Evolutionary conservation across 257 asterid genomes (phyloP).

Genomic region (Thymus mandschuricus): DNA sequence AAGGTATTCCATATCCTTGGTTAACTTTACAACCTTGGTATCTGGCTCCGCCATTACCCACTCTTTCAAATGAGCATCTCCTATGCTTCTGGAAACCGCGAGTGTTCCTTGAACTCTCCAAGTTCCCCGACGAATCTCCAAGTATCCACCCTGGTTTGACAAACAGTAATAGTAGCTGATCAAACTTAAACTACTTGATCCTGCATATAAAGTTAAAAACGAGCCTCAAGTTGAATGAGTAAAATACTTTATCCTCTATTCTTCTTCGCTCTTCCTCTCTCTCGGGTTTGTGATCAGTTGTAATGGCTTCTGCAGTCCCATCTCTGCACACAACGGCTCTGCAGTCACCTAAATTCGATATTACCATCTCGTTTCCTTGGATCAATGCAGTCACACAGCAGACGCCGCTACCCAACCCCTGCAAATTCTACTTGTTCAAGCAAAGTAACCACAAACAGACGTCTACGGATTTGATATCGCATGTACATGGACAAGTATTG

Average conservation of each 20-base stretch:
- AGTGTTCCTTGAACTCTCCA: conserved; percentile 89
- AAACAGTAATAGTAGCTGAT: background rate
- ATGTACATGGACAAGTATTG: background rate
- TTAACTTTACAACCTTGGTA: conserved; percentile 53
- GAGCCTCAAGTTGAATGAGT: conserved; percentile 16
- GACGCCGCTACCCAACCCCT: conserved; percentile 77
- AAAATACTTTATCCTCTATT: conserved; percentile 68
- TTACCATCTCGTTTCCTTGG: conserved; percentile 61
- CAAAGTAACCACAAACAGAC: background rate
- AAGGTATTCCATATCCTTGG: conserved; percentile 74
- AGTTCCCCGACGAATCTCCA: conserved; percentile 76
- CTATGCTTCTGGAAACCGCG: conserved; percentile 86
- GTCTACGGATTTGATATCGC: background rate
- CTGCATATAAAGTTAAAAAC: background rate
- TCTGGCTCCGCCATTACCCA: conserved; percentile 90
- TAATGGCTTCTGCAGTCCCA: conserved; percentile 67
- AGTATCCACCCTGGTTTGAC: conserved; percentile 70
- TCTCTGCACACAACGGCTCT: conserved; percentile 68
- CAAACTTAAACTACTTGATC: background rate
- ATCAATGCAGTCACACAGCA: conserved; percentile 84
- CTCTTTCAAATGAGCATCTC: conserved; percentile 81
- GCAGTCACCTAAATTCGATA: conserved; percentile 88
- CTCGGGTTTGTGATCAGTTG: conserved; percentile 70
- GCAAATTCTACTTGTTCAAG: conserved; percentile 17
- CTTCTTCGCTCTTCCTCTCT: conserved; percentile 70